Evolutionary conservation across 2,329 filamentous ascomycete species (phyloP).

Genomic region (Proliferodiscus dingleyae): DNA sequence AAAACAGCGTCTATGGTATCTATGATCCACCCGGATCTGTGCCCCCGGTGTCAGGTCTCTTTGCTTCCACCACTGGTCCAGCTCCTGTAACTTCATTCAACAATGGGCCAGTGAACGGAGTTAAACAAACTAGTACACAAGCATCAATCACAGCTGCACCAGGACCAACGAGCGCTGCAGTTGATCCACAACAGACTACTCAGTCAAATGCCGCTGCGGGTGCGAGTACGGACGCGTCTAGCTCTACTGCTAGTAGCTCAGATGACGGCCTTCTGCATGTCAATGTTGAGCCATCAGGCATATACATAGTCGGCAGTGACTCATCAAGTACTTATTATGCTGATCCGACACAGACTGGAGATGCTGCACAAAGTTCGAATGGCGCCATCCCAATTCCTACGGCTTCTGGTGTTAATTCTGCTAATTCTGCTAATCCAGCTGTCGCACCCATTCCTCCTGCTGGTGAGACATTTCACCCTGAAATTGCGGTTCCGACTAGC

Average conservation of each 20-base stretch:
- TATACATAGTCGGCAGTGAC: background rate
- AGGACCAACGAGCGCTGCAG: background rate
- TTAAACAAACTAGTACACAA: background rate
- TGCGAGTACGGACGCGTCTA: background rate
- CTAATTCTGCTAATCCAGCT: background rate
- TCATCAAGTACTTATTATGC: background rate
- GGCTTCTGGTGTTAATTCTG: background rate
- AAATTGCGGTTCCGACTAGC: background rate
- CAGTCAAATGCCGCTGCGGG: background rate
- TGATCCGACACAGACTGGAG: background rate
- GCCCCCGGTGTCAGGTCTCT: conserved; percentile 28
- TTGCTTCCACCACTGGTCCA: conserved; percentile 19
- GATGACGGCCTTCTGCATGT: background rate
- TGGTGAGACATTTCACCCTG: background rate
- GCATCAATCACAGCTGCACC: conserved; percentile 1
- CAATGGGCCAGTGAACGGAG: background rate
- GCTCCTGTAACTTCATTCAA: background rate
- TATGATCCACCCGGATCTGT: conserved; percentile 39
- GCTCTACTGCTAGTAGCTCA: background rate
- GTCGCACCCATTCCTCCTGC: background rate
- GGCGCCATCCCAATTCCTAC: too few species aligned
- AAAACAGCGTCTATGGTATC: conserved; percentile 34
- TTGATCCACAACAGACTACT: background rate
- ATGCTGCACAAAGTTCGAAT: too few species aligned
- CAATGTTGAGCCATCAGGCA: background rate